Conservation (phyloP, 805 yeast genomes). For the Candida boidinii region DNA sequence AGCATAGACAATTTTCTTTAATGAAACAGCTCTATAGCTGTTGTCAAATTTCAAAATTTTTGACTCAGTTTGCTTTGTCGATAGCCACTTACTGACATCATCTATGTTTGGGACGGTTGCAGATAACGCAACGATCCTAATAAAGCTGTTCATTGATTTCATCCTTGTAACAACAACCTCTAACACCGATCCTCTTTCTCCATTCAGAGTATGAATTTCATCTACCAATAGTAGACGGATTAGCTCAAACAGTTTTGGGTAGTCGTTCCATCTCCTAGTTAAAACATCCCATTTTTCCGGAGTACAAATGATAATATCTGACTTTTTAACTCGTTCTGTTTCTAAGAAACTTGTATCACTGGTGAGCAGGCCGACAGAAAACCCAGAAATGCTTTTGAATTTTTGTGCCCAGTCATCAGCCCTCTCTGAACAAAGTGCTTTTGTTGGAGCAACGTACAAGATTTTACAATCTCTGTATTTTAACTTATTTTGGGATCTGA, state of each 20-base stretch:
- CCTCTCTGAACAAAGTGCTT: constrained; percentile 46
- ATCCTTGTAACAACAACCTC: constrained; percentile 41
- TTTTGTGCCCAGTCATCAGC: constrained; percentile 35
- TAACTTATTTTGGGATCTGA: constrained; percentile 8
- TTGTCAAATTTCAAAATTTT: constrained; percentile 35
- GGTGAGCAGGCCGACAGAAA: constrained; percentile 42
- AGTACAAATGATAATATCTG: constrained; percentile 47
- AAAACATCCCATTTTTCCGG: constrained; percentile 58
- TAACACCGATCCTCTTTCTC: constrained; percentile 37
- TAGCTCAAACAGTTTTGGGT: constrained; percentile 27
- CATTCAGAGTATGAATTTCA: constrained; percentile 39
- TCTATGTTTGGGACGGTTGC: constrained; percentile 46
- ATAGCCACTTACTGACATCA: constrained; percentile 39
- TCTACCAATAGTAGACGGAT: constrained; percentile 37
- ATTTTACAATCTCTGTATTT: constrained; percentile 20
- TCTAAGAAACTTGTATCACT: constrained; percentile 43
- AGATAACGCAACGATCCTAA: constrained; percentile 39
- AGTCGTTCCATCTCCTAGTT: constrained; percentile 43
- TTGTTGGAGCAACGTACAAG: constrained; percentile 53
- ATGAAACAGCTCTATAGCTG: constrained; percentile 34
- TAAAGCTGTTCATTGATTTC: constrained; percentile 26
- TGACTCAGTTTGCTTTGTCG: constrained; percentile 19
- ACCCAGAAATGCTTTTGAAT: constrained; percentile 25
- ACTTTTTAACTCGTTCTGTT: constrained; percentile 34
- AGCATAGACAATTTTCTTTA: constrained; percentile 36